Evolutionary conservation across 805 yeast genomes (phyloP).

Genomic region (Zygoascus tannicola): DNA sequence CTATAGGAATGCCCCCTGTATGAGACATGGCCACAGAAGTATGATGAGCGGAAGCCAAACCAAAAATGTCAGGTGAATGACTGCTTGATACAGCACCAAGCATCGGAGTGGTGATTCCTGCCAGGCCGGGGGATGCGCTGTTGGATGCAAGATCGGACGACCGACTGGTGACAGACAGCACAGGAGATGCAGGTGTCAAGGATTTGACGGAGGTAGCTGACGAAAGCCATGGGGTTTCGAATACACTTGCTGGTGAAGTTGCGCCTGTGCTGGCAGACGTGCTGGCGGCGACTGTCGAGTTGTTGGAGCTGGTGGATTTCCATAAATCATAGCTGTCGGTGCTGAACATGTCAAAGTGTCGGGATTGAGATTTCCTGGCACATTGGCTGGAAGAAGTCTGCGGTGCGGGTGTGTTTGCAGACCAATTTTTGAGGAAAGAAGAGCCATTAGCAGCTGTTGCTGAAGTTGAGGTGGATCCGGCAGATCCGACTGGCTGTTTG

Average conservation of each 20-base stretch:
- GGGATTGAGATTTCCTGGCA: constrained; percentile 15
- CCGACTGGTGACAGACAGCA: constrained; percentile 1
- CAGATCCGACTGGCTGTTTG: not conserved
- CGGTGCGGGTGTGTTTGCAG: not conserved
- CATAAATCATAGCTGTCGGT: constrained; percentile 4
- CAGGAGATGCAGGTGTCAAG: constrained; percentile 1
- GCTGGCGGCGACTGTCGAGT: not conserved
- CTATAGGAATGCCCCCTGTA: constrained; percentile 1
- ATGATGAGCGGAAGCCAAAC: not conserved
- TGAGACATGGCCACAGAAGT: not conserved
- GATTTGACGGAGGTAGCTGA: not conserved
- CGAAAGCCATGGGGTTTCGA: constrained; percentile 1
- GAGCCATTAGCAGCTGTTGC: not conserved
- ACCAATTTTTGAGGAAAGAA: not conserved
- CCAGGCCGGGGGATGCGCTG: constrained; percentile 3
- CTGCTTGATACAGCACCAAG: not conserved
- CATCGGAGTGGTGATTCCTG: not conserved
- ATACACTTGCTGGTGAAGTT: not conserved
- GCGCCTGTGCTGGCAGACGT: not conserved
- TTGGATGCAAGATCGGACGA: constrained; percentile 3
- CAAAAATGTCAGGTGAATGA: not conserved
- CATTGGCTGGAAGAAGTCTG: not conserved
- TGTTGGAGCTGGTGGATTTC: not conserved
- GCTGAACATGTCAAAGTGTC: constrained; percentile 18
- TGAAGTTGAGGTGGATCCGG: not conserved